Percentiles rank a stretch among this genome's conserved stretches.
phyloP scores from a whole-genome alignment of 805 yeast species.

The Wickerhamomyces silvicola region DNA sequence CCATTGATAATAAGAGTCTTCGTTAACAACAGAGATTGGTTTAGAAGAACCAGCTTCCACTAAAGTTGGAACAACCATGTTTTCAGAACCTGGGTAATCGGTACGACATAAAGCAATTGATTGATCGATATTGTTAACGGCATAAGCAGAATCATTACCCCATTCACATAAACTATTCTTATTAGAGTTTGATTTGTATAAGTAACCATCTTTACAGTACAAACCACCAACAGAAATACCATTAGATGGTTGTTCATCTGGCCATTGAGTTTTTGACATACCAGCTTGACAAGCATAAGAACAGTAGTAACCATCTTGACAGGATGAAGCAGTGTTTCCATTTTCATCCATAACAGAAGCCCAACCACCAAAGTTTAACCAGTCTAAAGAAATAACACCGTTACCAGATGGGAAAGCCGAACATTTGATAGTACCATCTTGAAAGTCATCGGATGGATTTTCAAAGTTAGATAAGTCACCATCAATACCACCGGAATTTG shows the following conservation, averaged over 20 bases:
- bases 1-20: constrained; percentile 77
- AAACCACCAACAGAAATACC: constrained; percentile 96
- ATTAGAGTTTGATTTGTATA: constrained; percentile 72
- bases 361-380: constrained; percentile 49
- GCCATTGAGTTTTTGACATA: constrained; percentile 99
- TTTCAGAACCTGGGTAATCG: constrained; percentile 98
- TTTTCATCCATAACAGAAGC: constrained; percentile 47
- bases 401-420: constrained; percentile 69
- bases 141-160: constrained; percentile 70
- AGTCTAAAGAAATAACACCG: constrained; percentile 72
- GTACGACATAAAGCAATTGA: constrained; percentile 93
- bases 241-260: constrained; percentile 72
- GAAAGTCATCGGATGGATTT: constrained; percentile 46
- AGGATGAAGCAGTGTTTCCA: constrained; percentile 58
- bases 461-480: constrained; percentile 49
- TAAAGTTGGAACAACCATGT: constrained; percentile 92
- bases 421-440: constrained; percentile 69
- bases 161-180: constrained; percentile 74
- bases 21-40: constrained; percentile 76
- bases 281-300: constrained; percentile 98
- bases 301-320: constrained; percentile 89
- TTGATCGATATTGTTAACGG: constrained; percentile 55
- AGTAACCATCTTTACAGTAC: constrained; percentile 73
- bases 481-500: constrained; percentile 29
- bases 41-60: constrained; percentile 59